These are phyloP conservation scores for Vaccinium darrowii DNA, from an alignment of 148 eudicot genomes.

Conservation along the genomic window DNA sequence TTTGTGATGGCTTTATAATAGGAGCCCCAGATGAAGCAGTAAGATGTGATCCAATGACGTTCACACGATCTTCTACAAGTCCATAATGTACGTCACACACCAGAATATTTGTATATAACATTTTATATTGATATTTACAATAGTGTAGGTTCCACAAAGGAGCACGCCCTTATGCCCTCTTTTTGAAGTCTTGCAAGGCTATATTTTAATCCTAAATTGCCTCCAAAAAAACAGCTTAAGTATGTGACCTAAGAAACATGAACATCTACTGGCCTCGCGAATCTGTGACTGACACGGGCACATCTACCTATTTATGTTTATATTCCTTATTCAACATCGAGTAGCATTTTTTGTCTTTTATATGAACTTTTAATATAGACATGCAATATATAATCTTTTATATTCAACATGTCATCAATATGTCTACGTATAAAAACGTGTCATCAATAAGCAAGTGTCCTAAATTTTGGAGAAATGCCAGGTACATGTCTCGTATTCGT, in stretches of 20 bases:
- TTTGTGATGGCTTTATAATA: conserved; percentile 28
- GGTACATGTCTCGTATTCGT: not conserved
- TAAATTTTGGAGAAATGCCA: not conserved
- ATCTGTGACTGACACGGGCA: not conserved
- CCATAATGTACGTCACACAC: conserved; percentile 14
- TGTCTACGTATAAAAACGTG: too few species aligned
- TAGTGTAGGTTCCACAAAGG: too few species aligned
- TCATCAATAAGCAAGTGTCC: not conserved
- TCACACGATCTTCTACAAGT: conserved; percentile 87
- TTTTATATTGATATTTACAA: too few species aligned
- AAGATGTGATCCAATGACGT: conserved; percentile 71
- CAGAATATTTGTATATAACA: too few species aligned
- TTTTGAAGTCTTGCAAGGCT: too few species aligned
- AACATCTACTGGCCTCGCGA: too few species aligned
- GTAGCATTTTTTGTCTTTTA: not conserved
- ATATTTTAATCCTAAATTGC: too few species aligned
- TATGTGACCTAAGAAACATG: too few species aligned
- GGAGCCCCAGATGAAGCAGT: conserved; percentile 40
- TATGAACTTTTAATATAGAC: not conserved
- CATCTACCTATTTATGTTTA: not conserved
- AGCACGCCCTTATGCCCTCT: too few species aligned
- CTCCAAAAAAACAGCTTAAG: too few species aligned
- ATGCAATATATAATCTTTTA: too few species aligned
- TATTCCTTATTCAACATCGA: not conserved
- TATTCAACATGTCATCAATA: too few species aligned